Evolutionary conservation across 169 alveolate species (phyloP), one percentile per base, ranked within the genome.

Genomic region (Babesia bigemina): DNA sequence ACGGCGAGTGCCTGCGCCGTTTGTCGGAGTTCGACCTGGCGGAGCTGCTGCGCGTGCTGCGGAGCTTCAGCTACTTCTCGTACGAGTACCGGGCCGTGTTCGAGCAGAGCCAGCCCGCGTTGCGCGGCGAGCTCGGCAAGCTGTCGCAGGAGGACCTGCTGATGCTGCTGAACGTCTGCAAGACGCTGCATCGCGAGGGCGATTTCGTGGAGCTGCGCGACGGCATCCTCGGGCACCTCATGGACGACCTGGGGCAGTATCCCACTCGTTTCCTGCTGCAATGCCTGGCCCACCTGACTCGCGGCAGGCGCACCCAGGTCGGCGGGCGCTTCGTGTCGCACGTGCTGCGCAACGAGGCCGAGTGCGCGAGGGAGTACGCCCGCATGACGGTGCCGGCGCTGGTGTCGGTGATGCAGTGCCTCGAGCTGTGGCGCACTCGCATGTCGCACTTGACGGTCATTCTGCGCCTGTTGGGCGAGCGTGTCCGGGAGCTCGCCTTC

Each of bases 121-220:
- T 70, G 21, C 59, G 47, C 53, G 73, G 48, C 24, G 60, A 82
- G 44, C 47, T 82, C 19, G 21, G 26, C n/a, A 21, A 21, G 2
- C 63, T 82, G 47, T 57, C 81, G 21, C 47, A 82, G 39, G 89
- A 82, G 14, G 89, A 82, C 44, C 33, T 61, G 79, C 57, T 73
- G 39, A 58, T 82, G 85, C 63, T 82, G 24, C 81, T 82, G 19
- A 82, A 82, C 55, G 69, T 82, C 48, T 72, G 84, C 53, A 71
- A 73, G 60, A 65, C 85, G 17, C 65, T 82, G 28, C 69, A 63
- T 69, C 57, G 53, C 42, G 76, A 73, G 48, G 60, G 33, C 24
- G 67, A 42, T 19, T 50, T 66, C 59, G 56, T 49, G n/a, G 50
- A 26, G 39, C 26, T 82, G 44, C 59, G 85, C n/a, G 89, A 82